Evolutionary conservation across 768 basidiomycete species (phyloP), one percentile per base, ranked within the genome.

Genomic region (Chalciporus piperatus): DNA sequence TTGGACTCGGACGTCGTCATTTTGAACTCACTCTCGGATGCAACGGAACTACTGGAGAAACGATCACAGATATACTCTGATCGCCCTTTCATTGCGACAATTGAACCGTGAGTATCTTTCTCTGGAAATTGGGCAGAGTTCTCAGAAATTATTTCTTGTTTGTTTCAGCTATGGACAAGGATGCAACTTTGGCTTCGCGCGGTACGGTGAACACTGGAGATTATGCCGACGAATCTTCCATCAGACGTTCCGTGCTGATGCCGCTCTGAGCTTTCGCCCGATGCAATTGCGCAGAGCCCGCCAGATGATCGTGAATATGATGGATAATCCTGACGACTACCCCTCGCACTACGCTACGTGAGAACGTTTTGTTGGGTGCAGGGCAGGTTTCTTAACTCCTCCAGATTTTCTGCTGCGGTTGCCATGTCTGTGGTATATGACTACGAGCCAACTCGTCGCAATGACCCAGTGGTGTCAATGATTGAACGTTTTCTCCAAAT

Each of bases 341-440:
- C 11, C 6, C 28, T 47, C 25, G 2, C 54, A 62, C 33, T 53
- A 22, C 22, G 37, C 30, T 11, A 65, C 50, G 51, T 59, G 43
- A 49, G 59, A 0, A 6, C 0, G 20, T 48, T 25, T 11, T 30
- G 22, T 22, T 22, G 2, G 22, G 22, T 22, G 22, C 11, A 5
- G 28, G 28, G 28, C 11, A 7, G 8, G 11, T 19, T n/a, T 13
- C 9, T 0, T 22, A 22, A 22, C 43, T 53, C 19, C 2, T 25
- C 14, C 19, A 71, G 73, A 32, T 57, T 65, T 28, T 58, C 73
- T 9, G 63, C 59, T 57, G 51, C 67, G 58, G 68, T 74, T 44
- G 56, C 59, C 1, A 48, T 63, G 39, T 47, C 42, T 16, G 28
- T 12, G 11, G 38, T 55, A 7, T 56, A 58, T 23, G 60, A 48